Evolutionary conservation across 805 yeast genomes (phyloP).

Genomic region (Pichia insulana): DNA sequence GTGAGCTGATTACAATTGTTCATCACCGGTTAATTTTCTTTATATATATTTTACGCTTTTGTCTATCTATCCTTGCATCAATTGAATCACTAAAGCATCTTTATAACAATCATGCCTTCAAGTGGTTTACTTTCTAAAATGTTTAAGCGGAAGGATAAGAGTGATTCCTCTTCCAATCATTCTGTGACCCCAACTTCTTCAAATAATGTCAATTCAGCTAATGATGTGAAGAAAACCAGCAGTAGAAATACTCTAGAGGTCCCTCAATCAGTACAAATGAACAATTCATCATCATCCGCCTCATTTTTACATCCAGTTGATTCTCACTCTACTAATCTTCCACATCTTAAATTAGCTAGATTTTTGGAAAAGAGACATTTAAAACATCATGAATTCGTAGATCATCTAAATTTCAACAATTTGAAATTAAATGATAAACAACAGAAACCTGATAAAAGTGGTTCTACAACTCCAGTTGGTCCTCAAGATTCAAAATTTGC

Average conservation of each 20-base stretch:
- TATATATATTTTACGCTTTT: neutral
- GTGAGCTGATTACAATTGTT: neutral
- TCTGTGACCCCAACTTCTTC: too few relatives aligned
- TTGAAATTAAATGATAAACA: neutral
- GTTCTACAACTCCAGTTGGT: neutral
- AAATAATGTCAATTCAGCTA: too few relatives aligned
- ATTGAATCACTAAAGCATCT: neutral
- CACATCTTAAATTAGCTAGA: constrained; percentile 11
- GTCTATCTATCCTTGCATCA: neutral
- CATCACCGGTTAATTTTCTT: neutral
- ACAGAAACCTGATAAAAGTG: neutral
- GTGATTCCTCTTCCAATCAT: too few relatives aligned
- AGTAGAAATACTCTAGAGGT: neutral
- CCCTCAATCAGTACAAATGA: neutral
- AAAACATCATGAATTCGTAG: constrained; percentile 1
- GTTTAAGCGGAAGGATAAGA: constrained; percentile 6
- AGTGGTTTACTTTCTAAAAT: constrained; percentile 3
- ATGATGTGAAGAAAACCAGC: too few relatives aligned
- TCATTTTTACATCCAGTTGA: constrained; percentile 10
- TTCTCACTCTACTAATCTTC: constrained; percentile 7
- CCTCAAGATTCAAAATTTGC: constrained; percentile 8
- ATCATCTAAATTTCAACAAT: neutral
- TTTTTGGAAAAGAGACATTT: constrained; percentile 12
- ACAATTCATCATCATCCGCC: constrained; percentile 1
- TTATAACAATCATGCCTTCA: constrained; percentile 1